phyloP scores from a whole-genome alignment of 345 rosid species.

The Brassica napus region Da-Ae NC_063450.1:49826001-49826500 shows the following conservation, averaged over 20 bases:
- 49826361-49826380: no score
- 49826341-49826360: no score
- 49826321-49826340: neutral
- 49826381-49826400: no score
- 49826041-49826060: constrained; percentile 40
- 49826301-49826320: constrained; percentile 40
- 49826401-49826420: no score
- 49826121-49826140: constrained; percentile 43
- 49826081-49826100: constrained; percentile 47
- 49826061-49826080: constrained; percentile 33
- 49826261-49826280: neutral
- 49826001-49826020: constrained; percentile 63
- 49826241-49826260: constrained; percentile 25
- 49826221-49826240: constrained; percentile 51
- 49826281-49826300: constrained; percentile 38
- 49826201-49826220: constrained; percentile 52
- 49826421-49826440: no score
- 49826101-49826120: constrained; percentile 37
- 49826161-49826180: constrained; percentile 46
- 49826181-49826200: constrained; percentile 58
- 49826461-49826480: no score
- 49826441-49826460: no score
- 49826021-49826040: constrained; percentile 48
- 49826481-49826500: no score
- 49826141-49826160: constrained; percentile 45